phyloP scores from a whole-genome alignment of 352 stramenopile species.

The Globisporangium camurandrum region DNA sequence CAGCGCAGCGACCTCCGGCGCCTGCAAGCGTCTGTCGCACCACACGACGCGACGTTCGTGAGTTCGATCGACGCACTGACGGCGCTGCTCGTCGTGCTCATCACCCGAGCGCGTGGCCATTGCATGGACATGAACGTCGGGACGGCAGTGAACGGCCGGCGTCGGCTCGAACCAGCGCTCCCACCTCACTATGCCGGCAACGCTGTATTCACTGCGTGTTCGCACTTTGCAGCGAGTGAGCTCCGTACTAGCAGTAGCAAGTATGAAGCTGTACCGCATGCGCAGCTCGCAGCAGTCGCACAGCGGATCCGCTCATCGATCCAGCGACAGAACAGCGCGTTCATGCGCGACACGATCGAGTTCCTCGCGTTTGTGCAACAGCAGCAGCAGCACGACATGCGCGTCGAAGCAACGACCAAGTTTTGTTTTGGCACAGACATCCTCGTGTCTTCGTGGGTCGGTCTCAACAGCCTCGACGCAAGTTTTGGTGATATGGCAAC shows the following conservation, averaged over 20 bases:
- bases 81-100: conserved; percentile 38
- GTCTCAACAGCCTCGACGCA: conserved; percentile 3
- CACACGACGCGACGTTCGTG: conserved; percentile 23
- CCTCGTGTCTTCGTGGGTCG: conserved; percentile 12
- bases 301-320: conserved; percentile 37
- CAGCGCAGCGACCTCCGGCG: background rate
- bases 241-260: conserved; percentile 15
- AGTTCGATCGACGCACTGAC: conserved; percentile 47
- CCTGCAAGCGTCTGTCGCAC: too few species aligned
- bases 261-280: background rate
- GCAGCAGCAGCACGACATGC: too few species aligned
- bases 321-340: conserved; percentile 23
- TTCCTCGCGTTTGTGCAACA: too few species aligned
- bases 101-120: conserved; percentile 36
- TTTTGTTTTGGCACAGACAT: conserved; percentile 14
- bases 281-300: conserved; percentile 25
- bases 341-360: conserved; percentile 39
- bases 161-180: conserved; percentile 31
- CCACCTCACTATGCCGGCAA: conserved; percentile 39
- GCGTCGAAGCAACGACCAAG: conserved; percentile 7
- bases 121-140: conserved; percentile 33
- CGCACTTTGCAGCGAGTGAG: conserved; percentile 21
- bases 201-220: conserved; percentile 47
- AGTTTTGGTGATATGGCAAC: conserved; percentile 5
- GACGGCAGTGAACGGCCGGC: conserved; percentile 41